Conservation (phyloP, 257 asterid genomes). For the Prunella vulgaris region DNA sequence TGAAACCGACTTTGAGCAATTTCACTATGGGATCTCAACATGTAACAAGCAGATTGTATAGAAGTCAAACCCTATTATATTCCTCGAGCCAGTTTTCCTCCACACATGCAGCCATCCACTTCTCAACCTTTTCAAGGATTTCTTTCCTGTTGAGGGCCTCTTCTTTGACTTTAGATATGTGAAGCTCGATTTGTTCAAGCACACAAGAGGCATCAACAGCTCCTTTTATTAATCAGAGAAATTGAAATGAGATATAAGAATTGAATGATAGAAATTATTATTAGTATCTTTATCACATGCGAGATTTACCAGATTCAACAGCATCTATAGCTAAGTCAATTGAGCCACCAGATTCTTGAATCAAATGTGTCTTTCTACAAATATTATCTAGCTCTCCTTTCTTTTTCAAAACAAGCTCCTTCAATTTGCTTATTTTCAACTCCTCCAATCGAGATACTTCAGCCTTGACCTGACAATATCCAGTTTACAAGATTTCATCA, state of each 20-base stretch:
- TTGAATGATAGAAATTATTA: not conserved
- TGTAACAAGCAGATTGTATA: conserved; percentile 8
- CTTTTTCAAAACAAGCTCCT: conserved; percentile 93
- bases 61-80: conserved; percentile 70
- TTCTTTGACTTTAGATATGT: conserved; percentile 80
- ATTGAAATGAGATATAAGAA: conserved; percentile 20
- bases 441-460: conserved; percentile 91
- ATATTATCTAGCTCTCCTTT: conserved; percentile 81
- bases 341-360: conserved; percentile 60
- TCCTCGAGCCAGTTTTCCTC: conserved; percentile 99
- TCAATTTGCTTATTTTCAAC: conserved; percentile 87
- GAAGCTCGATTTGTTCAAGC: conserved; percentile 88
- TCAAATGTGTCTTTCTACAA: conserved; percentile 74
- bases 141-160: conserved; percentile 92
- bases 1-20: conserved; percentile 20
- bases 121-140: conserved; percentile 91
- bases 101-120: conserved; percentile 93
- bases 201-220: conserved; percentile 77
- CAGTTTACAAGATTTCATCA: conserved; percentile 11
- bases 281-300: conserved; percentile 3
- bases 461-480: conserved; percentile 58
- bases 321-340: conserved; percentile 64
- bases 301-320: conserved; percentile 73
- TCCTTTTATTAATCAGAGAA: conserved; percentile 38
- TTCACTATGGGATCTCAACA: not conserved